phyloP scores from a whole-genome alignment of 2,329 filamentous ascomycete genomes.

The Nemania sp. region DNA sequence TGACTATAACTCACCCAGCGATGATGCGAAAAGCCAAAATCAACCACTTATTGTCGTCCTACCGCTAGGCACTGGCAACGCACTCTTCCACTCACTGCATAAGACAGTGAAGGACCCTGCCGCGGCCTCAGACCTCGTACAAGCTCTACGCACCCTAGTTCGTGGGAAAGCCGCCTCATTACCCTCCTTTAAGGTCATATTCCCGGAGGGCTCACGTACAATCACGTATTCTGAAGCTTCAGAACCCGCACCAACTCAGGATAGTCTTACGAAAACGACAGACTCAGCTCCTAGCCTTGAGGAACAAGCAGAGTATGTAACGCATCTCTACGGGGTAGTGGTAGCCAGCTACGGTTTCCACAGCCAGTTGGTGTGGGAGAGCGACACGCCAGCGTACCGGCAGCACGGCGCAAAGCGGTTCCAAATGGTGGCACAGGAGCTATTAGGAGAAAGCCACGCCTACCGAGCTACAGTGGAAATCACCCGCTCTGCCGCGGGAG shows the following conservation, averaged over 20 bases:
- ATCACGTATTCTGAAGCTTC: constrained; percentile 54
- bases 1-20: background rate
- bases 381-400: constrained; percentile 85
- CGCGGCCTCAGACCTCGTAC: constrained; percentile 58
- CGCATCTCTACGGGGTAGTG: constrained; percentile 76
- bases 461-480: constrained; percentile 61
- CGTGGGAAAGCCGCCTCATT: constrained; percentile 65
- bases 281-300: constrained; percentile 33
- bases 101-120: constrained; percentile 64
- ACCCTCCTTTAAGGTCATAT: constrained; percentile 71
- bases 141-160: constrained; percentile 70
- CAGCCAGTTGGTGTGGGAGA: constrained; percentile 88
- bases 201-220: constrained; percentile 68
- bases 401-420: constrained; percentile 83
- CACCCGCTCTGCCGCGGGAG: constrained; percentile 40
- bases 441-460: constrained; percentile 68
- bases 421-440: constrained; percentile 82
- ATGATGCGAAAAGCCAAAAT: background rate
- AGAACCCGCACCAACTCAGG: constrained; percentile 23
- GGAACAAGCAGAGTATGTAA: constrained; percentile 52
- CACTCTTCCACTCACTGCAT: constrained; percentile 71
- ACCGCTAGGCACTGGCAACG: constrained; percentile 75
- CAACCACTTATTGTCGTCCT: constrained; percentile 64
- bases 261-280: background rate
- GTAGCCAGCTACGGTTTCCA: constrained; percentile 93